Percentiles rank a stretch among this genome's conserved stretches.
Evolutionary conservation across 441 rosid species (phyloP).

Genomic region (Syzygium malaccense): DNA sequence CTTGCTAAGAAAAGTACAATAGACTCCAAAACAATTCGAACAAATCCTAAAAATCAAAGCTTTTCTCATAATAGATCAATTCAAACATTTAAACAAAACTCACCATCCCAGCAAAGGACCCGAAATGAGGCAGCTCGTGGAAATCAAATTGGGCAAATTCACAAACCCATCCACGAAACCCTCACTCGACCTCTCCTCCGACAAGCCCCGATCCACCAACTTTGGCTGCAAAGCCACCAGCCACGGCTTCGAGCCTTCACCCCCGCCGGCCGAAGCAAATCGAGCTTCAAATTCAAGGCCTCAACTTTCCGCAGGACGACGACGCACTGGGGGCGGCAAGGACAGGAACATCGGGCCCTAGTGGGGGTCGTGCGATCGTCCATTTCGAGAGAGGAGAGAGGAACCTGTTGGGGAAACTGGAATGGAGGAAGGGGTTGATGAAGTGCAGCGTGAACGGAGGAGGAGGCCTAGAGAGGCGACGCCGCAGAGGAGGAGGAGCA

Average conservation of each 20-base stretch:
- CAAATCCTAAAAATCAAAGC: neutral
- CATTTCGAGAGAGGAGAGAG: constrained; percentile 40
- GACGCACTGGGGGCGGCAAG: constrained; percentile 51
- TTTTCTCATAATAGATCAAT: neutral
- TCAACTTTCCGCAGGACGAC: constrained; percentile 46
- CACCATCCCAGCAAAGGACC: constrained; percentile 94
- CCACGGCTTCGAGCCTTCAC: constrained; percentile 16
- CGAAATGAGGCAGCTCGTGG: constrained; percentile 65
- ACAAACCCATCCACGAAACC: constrained; percentile 43
- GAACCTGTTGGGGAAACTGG: constrained; percentile 2
- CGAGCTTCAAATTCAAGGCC: constrained; percentile 28
- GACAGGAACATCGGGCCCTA: constrained; percentile 69
- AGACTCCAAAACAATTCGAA: neutral
- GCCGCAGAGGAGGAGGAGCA: too few relatives aligned
- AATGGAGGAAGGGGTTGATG: constrained; percentile 10
- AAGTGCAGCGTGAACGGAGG: constrained; percentile 21
- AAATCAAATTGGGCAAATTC: constrained; percentile 76
- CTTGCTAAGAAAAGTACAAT: neutral
- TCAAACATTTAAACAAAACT: neutral
- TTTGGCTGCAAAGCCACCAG: constrained; percentile 12
- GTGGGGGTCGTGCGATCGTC: constrained; percentile 31
- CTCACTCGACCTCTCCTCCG: constrained; percentile 11
- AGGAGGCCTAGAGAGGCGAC: too few relatives aligned
- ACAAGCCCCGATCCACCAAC: constrained; percentile 4
- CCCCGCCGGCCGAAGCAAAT: constrained; percentile 27